Percentiles rank a stretch among this genome's conserved stretches.
phyloP scores from a whole-genome alignment of 768 basidiomycete genomes.

The Gymnopilus dilepis region DNA sequence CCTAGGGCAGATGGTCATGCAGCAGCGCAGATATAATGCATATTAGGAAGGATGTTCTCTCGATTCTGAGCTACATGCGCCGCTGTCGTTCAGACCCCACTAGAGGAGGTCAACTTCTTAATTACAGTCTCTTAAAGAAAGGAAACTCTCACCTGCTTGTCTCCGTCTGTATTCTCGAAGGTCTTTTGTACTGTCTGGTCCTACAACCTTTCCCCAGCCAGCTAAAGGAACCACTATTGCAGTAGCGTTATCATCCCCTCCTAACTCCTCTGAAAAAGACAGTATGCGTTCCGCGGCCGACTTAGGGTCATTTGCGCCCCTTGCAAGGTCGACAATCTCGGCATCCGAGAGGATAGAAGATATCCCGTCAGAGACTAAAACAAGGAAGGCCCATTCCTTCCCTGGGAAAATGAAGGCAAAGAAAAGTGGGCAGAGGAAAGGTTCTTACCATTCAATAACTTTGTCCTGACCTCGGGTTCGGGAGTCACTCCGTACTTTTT shows the following conservation, averaged over 20 bases:
- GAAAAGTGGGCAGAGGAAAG: neutral
- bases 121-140: conserved; percentile 1
- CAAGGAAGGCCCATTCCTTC: conserved; percentile 82
- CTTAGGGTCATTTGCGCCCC: conserved; percentile 72
- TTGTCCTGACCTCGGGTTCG: conserved; percentile 85
- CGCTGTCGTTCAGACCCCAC: conserved; percentile 71
- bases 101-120: conserved; percentile 26
- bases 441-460: conserved; percentile 70
- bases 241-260: conserved; percentile 91
- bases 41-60: conserved; percentile 6
- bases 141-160: conserved; percentile 56
- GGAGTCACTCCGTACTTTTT: conserved; percentile 92
- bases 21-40: conserved; percentile 72
- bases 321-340: conserved; percentile 90
- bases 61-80: conserved; percentile 53
- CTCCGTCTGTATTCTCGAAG: conserved; percentile 79
- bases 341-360: conserved; percentile 91
- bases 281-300: conserved; percentile 84
- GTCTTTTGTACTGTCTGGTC: conserved; percentile 81
- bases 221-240: conserved; percentile 89
- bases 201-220: conserved; percentile 87
- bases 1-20: conserved; percentile 89
- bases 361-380: conserved; percentile 93
- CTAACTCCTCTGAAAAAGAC: conserved; percentile 85
- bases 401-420: conserved; percentile 47